phyloP scores from a whole-genome alignment of 2,329 filamentous ascomycete species.

The Diaporthe australafricana region DNA sequence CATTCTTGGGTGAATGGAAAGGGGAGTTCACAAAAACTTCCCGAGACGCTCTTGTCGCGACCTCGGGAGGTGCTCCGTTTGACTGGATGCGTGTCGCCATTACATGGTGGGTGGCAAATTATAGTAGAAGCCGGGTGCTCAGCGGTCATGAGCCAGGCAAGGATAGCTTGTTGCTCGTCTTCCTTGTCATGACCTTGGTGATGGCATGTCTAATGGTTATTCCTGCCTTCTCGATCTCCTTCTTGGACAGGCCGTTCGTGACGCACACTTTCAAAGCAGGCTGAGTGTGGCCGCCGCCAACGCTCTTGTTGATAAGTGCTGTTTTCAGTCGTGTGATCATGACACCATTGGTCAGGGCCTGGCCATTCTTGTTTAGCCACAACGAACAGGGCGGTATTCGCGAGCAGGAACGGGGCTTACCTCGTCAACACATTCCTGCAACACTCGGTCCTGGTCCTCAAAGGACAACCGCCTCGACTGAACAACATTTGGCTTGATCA shows the following conservation, averaged over 20 bases:
- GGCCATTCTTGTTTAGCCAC: slow-evolving; percentile 33
- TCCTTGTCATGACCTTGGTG: slow-evolving; percentile 86
- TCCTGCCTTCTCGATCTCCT: slow-evolving; percentile 95
- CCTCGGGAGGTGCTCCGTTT: neutral
- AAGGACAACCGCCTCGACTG: slow-evolving; percentile 73
- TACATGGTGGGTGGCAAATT: neutral
- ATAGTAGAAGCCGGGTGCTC: neutral
- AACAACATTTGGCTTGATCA: slow-evolving; percentile 86
- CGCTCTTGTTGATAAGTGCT: slow-evolving; percentile 72
- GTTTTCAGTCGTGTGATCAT: slow-evolving; percentile 89
- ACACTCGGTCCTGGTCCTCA: slow-evolving; percentile 84
- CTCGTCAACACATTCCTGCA: slow-evolving; percentile 97
- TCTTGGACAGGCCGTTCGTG: slow-evolving; percentile 87
- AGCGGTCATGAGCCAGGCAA: slow-evolving; percentile 41
- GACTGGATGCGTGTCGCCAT: neutral
- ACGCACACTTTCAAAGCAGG: slow-evolving; percentile 93
- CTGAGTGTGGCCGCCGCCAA: slow-evolving; percentile 74
- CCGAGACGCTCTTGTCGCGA: neutral
- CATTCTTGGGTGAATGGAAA: neutral
- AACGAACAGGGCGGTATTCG: neutral
- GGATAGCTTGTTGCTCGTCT: slow-evolving; percentile 62
- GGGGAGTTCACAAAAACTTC: too few species aligned
- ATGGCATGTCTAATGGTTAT: slow-evolving; percentile 90
- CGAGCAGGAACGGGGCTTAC: slow-evolving; percentile 60
- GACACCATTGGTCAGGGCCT: slow-evolving; percentile 89